phyloP scores from a whole-genome alignment of 2,329 filamentous ascomycete species.

The Microdochium paspali region DNA sequence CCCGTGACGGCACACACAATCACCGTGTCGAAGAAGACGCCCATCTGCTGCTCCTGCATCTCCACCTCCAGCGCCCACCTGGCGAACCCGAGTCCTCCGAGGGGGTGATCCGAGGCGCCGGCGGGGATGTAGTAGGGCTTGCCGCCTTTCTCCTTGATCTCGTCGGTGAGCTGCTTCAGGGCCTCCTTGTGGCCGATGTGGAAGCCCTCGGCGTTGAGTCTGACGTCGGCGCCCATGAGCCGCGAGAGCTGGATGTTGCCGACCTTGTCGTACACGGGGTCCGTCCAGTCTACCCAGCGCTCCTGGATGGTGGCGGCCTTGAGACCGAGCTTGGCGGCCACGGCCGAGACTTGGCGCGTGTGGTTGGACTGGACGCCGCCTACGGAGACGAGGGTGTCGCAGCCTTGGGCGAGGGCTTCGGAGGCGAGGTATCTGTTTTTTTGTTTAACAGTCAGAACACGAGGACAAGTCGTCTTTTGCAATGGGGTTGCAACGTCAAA shows the following conservation, averaged over 20 bases:
- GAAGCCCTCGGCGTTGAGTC: conserved; percentile 50
- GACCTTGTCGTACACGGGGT: conserved; percentile 50
- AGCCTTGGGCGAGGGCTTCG: conserved; percentile 46
- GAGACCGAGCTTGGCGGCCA: conserved; percentile 48
- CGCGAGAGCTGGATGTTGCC: conserved; percentile 65
- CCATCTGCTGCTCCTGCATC: conserved; percentile 50
- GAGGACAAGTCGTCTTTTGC: neutral
- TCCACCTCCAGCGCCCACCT: conserved; percentile 62
- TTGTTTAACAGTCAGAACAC: too few species aligned
- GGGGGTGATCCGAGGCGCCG: conserved; percentile 59
- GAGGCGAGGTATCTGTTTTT: conserved; percentile 52
- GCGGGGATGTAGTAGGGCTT: conserved; percentile 66
- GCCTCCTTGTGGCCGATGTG: conserved; percentile 61
- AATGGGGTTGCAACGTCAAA: too few species aligned
- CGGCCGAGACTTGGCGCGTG: conserved; percentile 56
- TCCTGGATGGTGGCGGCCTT: conserved; percentile 52
- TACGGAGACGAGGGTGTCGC: conserved; percentile 55
- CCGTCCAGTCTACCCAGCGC: conserved; percentile 56
- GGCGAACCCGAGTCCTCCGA: conserved; percentile 62
- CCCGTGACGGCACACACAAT: conserved; percentile 65
- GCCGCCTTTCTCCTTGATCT: conserved; percentile 40
- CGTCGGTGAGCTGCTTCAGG: conserved; percentile 40
- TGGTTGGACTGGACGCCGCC: conserved; percentile 64
- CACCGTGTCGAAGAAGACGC: conserved; percentile 57
- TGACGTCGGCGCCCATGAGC: conserved; percentile 56